phyloP scores from a whole-genome alignment of 257 asterid species.

The Thymus quinquecostatus region DNA sequence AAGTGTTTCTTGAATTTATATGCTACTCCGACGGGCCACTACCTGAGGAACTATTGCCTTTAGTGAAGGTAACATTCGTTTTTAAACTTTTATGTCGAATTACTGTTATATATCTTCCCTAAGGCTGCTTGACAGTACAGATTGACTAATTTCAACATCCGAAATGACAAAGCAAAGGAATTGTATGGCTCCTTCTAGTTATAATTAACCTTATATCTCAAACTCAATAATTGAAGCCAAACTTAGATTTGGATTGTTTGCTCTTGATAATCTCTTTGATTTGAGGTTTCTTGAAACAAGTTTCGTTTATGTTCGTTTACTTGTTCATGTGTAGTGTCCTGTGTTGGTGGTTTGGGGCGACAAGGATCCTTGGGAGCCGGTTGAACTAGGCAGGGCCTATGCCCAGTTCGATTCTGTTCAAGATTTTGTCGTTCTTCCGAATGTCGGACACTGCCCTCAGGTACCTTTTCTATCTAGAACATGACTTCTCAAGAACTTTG shows the following conservation, averaged over 20 bases:
- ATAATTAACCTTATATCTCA: neutral
- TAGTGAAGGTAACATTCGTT: conserved; percentile 60
- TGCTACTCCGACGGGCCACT: conserved; percentile 97
- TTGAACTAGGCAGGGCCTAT: conserved; percentile 81
- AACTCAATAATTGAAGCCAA: neutral
- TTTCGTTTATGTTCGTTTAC: neutral
- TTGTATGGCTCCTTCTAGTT: neutral
- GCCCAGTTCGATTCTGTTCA: conserved; percentile 67
- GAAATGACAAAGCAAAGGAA: neutral
- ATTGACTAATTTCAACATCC: neutral
- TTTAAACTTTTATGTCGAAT: too few relatives aligned
- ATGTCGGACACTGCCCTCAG: conserved; percentile 99
- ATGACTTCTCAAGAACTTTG: too few relatives aligned
- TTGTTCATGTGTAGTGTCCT: conserved; percentile 61
- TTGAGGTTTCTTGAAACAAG: neutral
- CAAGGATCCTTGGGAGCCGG: conserved; percentile 99
- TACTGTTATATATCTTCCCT: neutral
- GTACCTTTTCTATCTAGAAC: conserved; percentile 36
- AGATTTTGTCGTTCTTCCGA: conserved; percentile 79
- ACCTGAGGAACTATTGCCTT: conserved; percentile 92
- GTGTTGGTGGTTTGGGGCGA: conserved; percentile 96
- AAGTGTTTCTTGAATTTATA: conserved; percentile 96
- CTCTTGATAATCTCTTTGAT: too few relatives aligned
- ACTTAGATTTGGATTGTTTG: neutral
- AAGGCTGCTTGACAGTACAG: neutral